Conservation (phyloP, 1,284 basidiomycete species). For the Fomitopsis schrenkii region DNA sequence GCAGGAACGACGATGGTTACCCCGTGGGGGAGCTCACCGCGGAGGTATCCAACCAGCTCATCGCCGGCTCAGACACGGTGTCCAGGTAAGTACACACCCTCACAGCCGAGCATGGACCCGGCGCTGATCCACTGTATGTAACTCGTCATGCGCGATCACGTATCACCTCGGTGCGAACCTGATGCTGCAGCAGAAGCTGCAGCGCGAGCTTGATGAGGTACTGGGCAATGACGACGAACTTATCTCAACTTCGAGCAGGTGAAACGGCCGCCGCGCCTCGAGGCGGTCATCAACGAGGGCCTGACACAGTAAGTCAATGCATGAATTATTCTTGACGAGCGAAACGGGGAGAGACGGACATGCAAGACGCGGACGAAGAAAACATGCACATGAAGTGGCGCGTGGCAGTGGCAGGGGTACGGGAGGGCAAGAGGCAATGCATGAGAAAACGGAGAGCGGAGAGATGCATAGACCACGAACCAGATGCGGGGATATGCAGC, state of each 20-base stretch:
- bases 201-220: conserved; percentile 77
- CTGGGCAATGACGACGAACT: conserved; percentile 56
- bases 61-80: conserved; percentile 82
- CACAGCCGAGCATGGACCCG: neutral
- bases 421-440: no score
- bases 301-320: no score
- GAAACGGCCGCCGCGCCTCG: conserved; percentile 71
- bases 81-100: conserved; percentile 59
- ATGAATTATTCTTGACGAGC: no score
- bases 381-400: no score
- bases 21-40: conserved; percentile 86
- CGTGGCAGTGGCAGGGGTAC: no score
- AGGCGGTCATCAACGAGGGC: conserved; percentile 81
- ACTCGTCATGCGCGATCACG: conserved; percentile 82
- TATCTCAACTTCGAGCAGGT: conserved; percentile 54
- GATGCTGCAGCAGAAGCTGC: conserved; percentile 64
- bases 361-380: no score
- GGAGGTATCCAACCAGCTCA: conserved; percentile 82
- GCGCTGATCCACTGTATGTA: conserved; percentile 20
- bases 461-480: no score
- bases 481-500: no score
- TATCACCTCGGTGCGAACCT: conserved; percentile 77
- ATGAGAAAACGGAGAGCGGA: no score
- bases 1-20: conserved; percentile 74
- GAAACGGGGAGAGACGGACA: no score